Evolutionary conservation across 176 grass and related monocot species (phyloP).

Genomic region (Carex scoparia): DNA sequence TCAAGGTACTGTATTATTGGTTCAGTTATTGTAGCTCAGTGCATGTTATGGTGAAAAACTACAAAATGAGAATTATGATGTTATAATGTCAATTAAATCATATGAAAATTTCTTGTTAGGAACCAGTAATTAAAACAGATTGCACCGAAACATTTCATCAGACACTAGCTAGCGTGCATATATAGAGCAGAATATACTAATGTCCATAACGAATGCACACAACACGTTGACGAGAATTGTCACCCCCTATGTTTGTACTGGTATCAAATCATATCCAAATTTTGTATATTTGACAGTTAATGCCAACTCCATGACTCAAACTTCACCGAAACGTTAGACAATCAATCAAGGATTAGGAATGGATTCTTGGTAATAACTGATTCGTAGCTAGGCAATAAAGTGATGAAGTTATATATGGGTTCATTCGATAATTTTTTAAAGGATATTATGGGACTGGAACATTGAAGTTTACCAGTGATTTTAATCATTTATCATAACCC

Average conservation of each 20-base stretch:
- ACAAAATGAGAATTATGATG: background rate
- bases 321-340: background rate
- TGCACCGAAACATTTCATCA: background rate
- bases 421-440: background rate
- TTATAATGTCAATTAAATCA: background rate
- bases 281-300: background rate
- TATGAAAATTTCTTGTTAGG: background rate
- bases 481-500: background rate
- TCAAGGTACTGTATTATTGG: constrained; percentile 42
- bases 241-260: background rate
- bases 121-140: background rate
- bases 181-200: background rate
- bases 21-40: background rate
- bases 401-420: background rate
- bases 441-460: background rate
- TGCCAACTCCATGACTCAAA: background rate
- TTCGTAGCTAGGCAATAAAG: background rate
- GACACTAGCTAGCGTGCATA: background rate
- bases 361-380: background rate
- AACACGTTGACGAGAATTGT: too few relatives aligned
- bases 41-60: background rate
- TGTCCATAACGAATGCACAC: background rate
- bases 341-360: background rate
- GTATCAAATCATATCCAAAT: background rate
- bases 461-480: background rate